Evolutionary conservation across 2,329 filamentous ascomycete species (phyloP).

Genomic region (Anthostomella pinea): DNA sequence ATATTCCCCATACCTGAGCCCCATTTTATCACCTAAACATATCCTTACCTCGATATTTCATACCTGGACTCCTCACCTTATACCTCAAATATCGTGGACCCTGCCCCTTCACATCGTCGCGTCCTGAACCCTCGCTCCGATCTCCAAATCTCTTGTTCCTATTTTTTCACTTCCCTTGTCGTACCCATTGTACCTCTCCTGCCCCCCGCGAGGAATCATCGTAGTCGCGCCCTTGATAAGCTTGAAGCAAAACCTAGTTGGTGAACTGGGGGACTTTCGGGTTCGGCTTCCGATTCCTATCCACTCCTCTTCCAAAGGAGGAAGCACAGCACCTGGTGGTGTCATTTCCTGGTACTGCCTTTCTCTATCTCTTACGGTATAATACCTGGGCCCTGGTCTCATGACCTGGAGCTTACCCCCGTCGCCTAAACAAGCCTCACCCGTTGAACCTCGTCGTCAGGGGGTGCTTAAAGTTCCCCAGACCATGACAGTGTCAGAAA

Average conservation of each 20-base stretch:
- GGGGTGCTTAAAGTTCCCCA: constrained; percentile 40
- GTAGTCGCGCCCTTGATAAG: constrained; percentile 26
- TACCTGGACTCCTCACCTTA: constrained; percentile 31
- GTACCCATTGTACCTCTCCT: constrained; percentile 19
- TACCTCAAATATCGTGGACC: constrained; percentile 32
- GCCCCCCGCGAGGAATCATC: constrained; percentile 18
- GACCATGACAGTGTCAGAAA: constrained; percentile 46
- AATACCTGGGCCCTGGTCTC: constrained; percentile 30
- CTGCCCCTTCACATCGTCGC: constrained; percentile 30
- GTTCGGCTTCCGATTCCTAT: constrained; percentile 36
- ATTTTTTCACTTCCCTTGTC: constrained; percentile 25
- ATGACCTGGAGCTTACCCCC: constrained; percentile 30
- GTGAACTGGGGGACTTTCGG: constrained; percentile 37
- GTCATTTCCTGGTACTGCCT: constrained; percentile 33
- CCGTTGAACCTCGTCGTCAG: constrained; percentile 43
- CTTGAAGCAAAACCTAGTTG: constrained; percentile 33
- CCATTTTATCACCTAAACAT: constrained; percentile 25
- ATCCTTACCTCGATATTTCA: constrained; percentile 29
- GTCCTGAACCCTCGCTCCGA: constrained; percentile 30
- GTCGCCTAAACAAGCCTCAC: constrained; percentile 31
- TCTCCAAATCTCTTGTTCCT: constrained; percentile 27
- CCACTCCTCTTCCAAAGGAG: constrained; percentile 30
- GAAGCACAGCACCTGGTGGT: constrained; percentile 29
- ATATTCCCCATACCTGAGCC: constrained; percentile 22
- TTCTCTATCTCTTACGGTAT: constrained; percentile 28